These are phyloP conservation scores for Candida mesenterica DNA, from an alignment of 1,139 yeast species.

Conservation along the genomic window DNA sequence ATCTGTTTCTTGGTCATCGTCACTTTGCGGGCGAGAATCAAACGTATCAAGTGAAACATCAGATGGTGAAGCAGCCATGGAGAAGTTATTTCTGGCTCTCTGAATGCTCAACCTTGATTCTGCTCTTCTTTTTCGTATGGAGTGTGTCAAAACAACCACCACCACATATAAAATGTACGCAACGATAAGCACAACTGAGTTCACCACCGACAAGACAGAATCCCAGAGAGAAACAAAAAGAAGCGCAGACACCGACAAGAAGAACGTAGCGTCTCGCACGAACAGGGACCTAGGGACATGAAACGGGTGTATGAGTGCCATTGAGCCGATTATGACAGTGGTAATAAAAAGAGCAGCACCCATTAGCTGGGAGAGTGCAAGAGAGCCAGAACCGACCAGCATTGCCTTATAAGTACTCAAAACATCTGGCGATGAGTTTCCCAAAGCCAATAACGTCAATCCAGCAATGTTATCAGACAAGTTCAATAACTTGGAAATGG, in stretches of 20 bases:
- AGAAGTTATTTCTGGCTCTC: slow-evolving; percentile 29
- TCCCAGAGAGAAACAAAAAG: slow-evolving; percentile 41
- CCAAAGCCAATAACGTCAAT: slow-evolving; percentile 81
- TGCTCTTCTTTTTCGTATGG: slow-evolving; percentile 21
- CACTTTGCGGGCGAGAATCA: too few species aligned
- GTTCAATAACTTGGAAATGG: slow-evolving; percentile 57
- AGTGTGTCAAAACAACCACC: slow-evolving; percentile 35
- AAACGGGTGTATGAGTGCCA: slow-evolving; percentile 70
- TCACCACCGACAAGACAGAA: slow-evolving; percentile 43
- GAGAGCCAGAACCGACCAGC: slow-evolving; percentile 60
- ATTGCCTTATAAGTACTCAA: slow-evolving; percentile 82
- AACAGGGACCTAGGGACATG: slow-evolving; percentile 50
- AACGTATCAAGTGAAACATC: slow-evolving; percentile 25
- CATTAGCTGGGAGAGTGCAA: slow-evolving; percentile 84
- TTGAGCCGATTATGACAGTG: slow-evolving; percentile 71
- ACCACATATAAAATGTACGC: slow-evolving; percentile 56
- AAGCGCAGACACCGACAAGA: slow-evolving; percentile 44
- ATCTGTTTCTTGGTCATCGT: too few species aligned
- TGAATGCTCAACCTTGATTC: slow-evolving; percentile 23
- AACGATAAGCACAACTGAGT: slow-evolving; percentile 48
- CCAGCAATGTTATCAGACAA: slow-evolving; percentile 83
- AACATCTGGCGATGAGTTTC: slow-evolving; percentile 91
- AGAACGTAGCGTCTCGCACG: slow-evolving; percentile 55
- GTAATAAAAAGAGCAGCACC: slow-evolving; percentile 85
- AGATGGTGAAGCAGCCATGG: slow-evolving; percentile 2